Evolutionary conservation across 305 asterid species (phyloP), one percentile per base, ranked within the genome.

Genomic region (Lippia alba): DNA sequence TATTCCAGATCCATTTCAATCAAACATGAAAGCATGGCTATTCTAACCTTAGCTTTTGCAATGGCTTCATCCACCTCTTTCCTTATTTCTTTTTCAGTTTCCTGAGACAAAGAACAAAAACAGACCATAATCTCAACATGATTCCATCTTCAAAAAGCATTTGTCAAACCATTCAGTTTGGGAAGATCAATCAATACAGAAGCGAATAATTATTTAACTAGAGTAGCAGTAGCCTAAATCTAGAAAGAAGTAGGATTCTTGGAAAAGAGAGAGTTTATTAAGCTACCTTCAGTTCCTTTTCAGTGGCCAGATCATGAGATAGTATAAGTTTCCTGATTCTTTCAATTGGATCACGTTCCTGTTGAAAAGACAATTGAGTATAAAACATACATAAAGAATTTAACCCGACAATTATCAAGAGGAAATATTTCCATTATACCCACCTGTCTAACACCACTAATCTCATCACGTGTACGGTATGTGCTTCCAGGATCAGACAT

Each of bases 401-500:
- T 1, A 69, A 44, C 48, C 36, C 72, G 8, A 36, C 56, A 45
- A 69, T 44, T 50, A 49, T 24, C 65, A 69, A 9, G 12, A 33
- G 56, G 53, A 44, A 55, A 55, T 24, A 45, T 54, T 56, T 30
- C 63, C 69, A 72, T 8, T 46, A 65, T 61, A 48, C 54, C 49
- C 30, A 90, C 98, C 97, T 93, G 98, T 83, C 98, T 85, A 70
- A 93, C 78, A 41, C 96, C 98, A 74, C 88, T 74, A 76, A 93
- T 87, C 80, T 93, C 98, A 80, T 93, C 97, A 81, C 98, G 97
- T 16, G 98, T 91, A 30, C 98, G 96, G 55, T 93, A 93, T 50
- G 98, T 91, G 89, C 98, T 93, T 66, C 98, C 98, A 57, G 97
- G 98, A 79, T 93, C 98, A 66, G 98, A 93, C 98, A 93, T 91